phyloP scores from a whole-genome alignment of 2,329 filamentous ascomycete genomes.

The Sphaceloma murrayae region DNA sequence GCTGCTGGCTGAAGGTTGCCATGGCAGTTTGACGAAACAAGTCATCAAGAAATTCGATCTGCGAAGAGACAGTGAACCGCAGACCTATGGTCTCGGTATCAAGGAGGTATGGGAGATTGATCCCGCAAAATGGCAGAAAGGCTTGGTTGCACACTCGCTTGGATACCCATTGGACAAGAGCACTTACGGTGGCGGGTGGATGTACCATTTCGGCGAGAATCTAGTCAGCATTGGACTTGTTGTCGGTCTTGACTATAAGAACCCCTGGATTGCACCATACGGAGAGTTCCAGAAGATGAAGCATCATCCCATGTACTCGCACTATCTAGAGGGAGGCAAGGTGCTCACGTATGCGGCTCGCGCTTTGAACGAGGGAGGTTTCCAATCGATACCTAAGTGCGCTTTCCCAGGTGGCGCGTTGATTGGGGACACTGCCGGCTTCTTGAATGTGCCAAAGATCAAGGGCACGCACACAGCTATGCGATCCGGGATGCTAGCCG shows the following conservation, averaged over 20 bases:
- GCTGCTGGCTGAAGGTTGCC: constrained; percentile 87
- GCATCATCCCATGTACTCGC: constrained; percentile 82
- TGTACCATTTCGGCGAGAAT: constrained; percentile 99
- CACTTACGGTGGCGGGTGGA: constrained; percentile 95
- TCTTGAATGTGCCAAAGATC: constrained; percentile 96
- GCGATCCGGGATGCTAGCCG: constrained; percentile 93
- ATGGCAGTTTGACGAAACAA: constrained; percentile 90
- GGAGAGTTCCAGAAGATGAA: constrained; percentile 98
- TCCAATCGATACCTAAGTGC: constrained; percentile 95
- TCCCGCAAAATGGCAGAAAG: constrained; percentile 82
- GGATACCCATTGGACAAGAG: constrained; percentile 82
- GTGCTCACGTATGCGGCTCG: constrained; percentile 94
- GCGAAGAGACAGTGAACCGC: constrained; percentile 76
- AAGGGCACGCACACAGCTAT: constrained; percentile 98
- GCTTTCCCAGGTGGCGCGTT: constrained; percentile 92
- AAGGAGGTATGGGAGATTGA: constrained; percentile 98
- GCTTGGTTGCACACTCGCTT: constrained; percentile 79
- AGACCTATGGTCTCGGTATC: constrained; percentile 88
- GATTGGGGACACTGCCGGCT: constrained; percentile 91
- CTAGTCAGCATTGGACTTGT: constrained; percentile 87
- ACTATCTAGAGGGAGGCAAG: constrained; percentile 87
- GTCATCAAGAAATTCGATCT: constrained; percentile 91
- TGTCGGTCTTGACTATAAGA: constrained; percentile 87
- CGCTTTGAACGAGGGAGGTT: constrained; percentile 86
- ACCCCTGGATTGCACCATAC: constrained; percentile 94